A percentile compares a stretch with the other conserved stretches of the same genome.
Evolutionary conservation across 1,284 basidiomycete genomes (phyloP).

Genomic region (Pterulicium gracile): DNA sequence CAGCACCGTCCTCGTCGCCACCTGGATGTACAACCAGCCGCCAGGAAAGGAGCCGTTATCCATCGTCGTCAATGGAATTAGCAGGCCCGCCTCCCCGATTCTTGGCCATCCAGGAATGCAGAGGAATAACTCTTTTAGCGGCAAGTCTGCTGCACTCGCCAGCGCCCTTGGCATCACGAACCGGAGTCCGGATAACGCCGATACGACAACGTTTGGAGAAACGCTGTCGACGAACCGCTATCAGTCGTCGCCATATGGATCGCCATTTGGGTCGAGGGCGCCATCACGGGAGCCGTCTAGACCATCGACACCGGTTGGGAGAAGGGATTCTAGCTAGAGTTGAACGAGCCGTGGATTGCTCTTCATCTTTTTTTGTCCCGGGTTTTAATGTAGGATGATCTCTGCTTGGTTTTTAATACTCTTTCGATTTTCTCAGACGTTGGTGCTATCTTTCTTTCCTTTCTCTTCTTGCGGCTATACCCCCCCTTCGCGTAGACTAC

Average conservation of each 20-base stretch:
- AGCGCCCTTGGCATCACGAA: conserved; percentile 32
- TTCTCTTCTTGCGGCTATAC: too few species aligned
- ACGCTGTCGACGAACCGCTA: conserved; percentile 46
- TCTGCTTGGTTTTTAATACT: too few species aligned
- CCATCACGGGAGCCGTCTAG: conserved; percentile 38
- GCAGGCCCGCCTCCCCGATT: conserved; percentile 34
- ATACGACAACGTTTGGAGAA: conserved; percentile 24
- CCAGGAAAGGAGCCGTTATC: conserved; percentile 33
- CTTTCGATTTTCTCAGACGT: too few species aligned
- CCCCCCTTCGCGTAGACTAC: too few species aligned
- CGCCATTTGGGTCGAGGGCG: conserved; percentile 49
- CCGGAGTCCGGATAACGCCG: conserved; percentile 15
- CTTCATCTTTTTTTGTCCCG: too few species aligned
- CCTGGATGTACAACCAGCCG: conserved; percentile 80
- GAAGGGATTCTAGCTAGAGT: neutral
- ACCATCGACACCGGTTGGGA: conserved; percentile 9
- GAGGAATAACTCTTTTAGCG: conserved; percentile 38
- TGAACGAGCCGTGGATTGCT: too few species aligned
- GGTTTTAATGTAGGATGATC: too few species aligned
- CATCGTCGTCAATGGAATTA: conserved; percentile 21
- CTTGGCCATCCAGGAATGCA: conserved; percentile 40
- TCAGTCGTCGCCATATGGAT: conserved; percentile 53
- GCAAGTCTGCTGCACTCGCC: conserved; percentile 35
- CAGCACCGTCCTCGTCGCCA: conserved; percentile 75
- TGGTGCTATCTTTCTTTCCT: too few species aligned